phyloP scores from a whole-genome alignment of 345 rosid species.

The Camelina neglecta region DNA sequence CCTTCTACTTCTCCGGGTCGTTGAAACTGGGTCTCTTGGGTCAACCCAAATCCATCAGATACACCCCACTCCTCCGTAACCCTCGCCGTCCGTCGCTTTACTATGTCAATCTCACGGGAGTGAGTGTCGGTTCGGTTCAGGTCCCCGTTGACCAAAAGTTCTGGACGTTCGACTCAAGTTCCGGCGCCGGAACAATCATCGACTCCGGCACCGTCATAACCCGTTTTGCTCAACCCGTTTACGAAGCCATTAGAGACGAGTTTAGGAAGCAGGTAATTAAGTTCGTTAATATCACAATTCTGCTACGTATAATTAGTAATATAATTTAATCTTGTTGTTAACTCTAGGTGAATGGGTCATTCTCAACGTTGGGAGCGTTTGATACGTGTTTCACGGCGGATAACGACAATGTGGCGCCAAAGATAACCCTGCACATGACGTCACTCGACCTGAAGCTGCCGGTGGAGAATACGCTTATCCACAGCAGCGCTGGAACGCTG shows the following conservation, averaged over 20 bases:
- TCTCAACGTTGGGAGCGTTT: conserved; percentile 78
- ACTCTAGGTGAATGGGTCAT: conserved; percentile 57
- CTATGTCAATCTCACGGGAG: conserved; percentile 80
- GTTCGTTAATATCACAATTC: not conserved
- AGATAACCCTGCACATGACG: conserved; percentile 60
- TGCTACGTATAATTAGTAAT: not conserved
- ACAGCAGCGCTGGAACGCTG: conserved; percentile 73
- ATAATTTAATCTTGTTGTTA: not conserved
- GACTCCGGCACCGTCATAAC: conserved; percentile 94
- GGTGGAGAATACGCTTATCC: conserved; percentile 80
- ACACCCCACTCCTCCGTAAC: conserved; percentile 68
- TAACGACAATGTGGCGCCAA: conserved; percentile 52
- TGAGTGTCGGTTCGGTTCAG: conserved; percentile 65
- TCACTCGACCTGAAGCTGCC: conserved; percentile 70
- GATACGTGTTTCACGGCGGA: conserved; percentile 76
- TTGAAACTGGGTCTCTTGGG: conserved; percentile 72
- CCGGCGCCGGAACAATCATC: conserved; percentile 82
- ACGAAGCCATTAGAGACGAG: conserved; percentile 67
- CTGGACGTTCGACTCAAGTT: conserved; percentile 58
- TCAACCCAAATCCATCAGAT: conserved; percentile 67
- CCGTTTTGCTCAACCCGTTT: conserved; percentile 67
- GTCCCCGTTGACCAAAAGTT: conserved; percentile 54
- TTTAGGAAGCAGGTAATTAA: conserved; percentile 63
- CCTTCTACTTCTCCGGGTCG: conserved; percentile 83
- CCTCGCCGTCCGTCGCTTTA: conserved; percentile 87